Evolutionary conservation across 345 rosid genomes (phyloP), one percentile per base, ranked within the genome.

Genomic region (Populus pruinosa): DNA sequence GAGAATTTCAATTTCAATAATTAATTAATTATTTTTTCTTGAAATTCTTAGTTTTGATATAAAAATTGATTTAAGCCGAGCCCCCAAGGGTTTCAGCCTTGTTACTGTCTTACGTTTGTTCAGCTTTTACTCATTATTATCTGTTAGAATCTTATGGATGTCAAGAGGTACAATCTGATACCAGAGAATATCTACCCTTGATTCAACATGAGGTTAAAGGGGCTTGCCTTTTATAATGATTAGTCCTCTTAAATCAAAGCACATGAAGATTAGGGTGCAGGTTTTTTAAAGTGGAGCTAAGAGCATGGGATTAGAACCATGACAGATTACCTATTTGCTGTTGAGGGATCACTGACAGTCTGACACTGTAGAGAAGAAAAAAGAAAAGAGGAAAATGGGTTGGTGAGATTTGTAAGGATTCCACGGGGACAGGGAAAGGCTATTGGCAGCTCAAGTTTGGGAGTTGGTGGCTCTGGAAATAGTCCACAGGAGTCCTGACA

Each of bases 71-170:
- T 41, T 39, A 33, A 33, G 36, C 36, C 36, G 36, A 33, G 36
- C 36, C 36, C 33, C 36, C 0, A 4, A 33, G 36, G 36, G 5
- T 4, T 33, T 33, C 36, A 33, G 36, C 36, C 36, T 4, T 33
- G 36, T 33, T 4, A 33, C 59, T 7, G 0, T 50, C 59, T 18
- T 20, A 20, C 5, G n/a, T 33, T 62, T 79, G 71, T 75, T 67
- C 61, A 5, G 6, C 36, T 70, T 80, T 36, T 53, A 11, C 77
- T 64, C 47, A 2, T 50, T n/a, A 10, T 71, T 70, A 49, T 55
- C 69, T 71, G 31, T 2, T 55, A 44, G 33, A 11, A 78, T 76
- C 71, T 2, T 16, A 74, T 79, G 74, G 76, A 68, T 70, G 74
- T 59, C 31, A 75, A 12, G 20, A 31, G 41, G 14, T 38, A 35